Percentiles rank a stretch among this genome's conserved stretches.
Evolutionary conservation across 23 red algal species (phyloP).

Genomic region (Gracilaria domingensis): DNA sequence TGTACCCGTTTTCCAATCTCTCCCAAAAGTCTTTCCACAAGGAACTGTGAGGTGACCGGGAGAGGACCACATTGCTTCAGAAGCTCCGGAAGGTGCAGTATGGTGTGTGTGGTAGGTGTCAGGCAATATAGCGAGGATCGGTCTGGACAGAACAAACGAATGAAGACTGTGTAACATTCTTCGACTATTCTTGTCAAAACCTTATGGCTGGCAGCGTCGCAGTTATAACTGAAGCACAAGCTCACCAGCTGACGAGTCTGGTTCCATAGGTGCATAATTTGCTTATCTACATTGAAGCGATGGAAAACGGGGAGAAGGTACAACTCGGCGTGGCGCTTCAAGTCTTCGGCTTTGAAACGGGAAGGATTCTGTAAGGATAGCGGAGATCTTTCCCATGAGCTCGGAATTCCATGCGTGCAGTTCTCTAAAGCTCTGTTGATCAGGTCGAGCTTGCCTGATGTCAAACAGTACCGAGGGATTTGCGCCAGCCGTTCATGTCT

Average conservation of each 20-base stretch:
- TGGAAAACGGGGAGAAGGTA: background rate
- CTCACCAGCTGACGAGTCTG: background rate
- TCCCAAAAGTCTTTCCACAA: slow-evolving; percentile 26
- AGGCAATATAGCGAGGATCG: background rate
- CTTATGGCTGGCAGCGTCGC: background rate
- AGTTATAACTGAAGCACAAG: background rate
- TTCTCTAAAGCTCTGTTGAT: background rate
- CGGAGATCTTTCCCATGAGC: background rate
- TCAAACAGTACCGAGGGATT: background rate
- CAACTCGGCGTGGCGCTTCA: slow-evolving; percentile 1
- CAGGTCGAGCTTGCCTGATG: background rate
- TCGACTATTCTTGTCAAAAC: background rate
- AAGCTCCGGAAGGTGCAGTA: slow-evolving; percentile 14
- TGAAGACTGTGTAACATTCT: background rate
- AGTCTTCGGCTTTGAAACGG: background rate
- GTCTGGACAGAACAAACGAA: background rate
- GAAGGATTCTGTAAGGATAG: background rate
- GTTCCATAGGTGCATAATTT: background rate
- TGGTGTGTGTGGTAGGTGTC: slow-evolving; percentile 4
- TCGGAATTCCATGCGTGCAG: background rate
- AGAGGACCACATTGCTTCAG: slow-evolving; percentile 13
- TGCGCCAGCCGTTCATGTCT: background rate
- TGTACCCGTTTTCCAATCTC: slow-evolving; percentile 26
- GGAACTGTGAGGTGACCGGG: background rate
- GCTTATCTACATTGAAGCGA: background rate